Conservation (phyloP, 306 rosid species). For the Citrullus mucosospermus region DNA sequence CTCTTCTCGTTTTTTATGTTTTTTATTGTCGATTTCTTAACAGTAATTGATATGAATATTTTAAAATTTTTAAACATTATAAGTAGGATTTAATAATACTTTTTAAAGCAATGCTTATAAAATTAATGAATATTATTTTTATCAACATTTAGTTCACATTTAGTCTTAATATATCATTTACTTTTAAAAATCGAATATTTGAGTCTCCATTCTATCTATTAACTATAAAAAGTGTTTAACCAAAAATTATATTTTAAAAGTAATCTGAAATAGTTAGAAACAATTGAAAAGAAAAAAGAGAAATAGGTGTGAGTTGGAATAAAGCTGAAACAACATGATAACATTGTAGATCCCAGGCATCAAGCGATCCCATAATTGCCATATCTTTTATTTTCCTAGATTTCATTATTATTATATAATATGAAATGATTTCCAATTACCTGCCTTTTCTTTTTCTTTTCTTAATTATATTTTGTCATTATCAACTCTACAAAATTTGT, state of each 20-base stretch:
- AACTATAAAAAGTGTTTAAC: too few relatives aligned
- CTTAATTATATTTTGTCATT: not conserved
- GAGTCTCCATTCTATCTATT: too few relatives aligned
- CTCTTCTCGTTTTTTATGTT: too few relatives aligned
- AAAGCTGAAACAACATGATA: not conserved
- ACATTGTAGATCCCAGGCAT: not conserved
- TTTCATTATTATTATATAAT: not conserved
- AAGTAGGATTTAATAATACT: not conserved
- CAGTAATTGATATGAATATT: not conserved
- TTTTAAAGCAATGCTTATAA: not conserved
- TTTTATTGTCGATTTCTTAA: too few relatives aligned
- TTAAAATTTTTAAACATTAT: not conserved
- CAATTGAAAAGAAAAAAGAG: not conserved
- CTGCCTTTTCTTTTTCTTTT: not conserved
- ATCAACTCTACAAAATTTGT: not conserved
- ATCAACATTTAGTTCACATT: too few relatives aligned
- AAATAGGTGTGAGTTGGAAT: not conserved
- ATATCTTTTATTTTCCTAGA: not conserved
- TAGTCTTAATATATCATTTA: too few relatives aligned
- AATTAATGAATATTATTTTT: not conserved
- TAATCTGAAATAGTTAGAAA: not conserved
- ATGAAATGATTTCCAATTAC: not conserved
- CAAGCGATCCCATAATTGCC: not conserved
- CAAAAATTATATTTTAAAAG: not conserved
- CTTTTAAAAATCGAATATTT: too few relatives aligned